Evolutionary conservation across 1,139 yeast genomes (phyloP), one percentile per base, ranked within the genome.

Genomic region (Taphrina confusa): DNA sequence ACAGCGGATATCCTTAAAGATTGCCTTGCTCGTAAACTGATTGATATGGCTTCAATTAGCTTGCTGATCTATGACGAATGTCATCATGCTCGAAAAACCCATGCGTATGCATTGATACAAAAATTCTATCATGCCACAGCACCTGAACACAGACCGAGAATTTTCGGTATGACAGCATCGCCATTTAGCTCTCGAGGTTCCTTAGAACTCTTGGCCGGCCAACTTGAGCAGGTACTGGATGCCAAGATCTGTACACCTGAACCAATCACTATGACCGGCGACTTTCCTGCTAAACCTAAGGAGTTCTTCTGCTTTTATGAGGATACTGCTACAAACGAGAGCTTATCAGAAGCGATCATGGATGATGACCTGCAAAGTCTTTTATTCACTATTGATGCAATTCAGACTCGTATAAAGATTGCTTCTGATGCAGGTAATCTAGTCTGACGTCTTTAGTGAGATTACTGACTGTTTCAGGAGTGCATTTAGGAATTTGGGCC

Each of bases 81-180:
- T 49, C 65, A 63, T 34, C 65, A 62, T 44, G 59, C 63, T 2
- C 62, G 37, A 12, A 44, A 46, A 28, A 31, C 42, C 8, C 63
- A 63, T 33, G 59, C 60, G 9, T 61, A 54, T 23, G 55, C 47
- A 5, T 52, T 61, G 3, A 47, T 63, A 9, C 57, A 62, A 57
- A 34, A 37, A 3, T 57, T 62, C 33, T 63, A 62, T 30, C 47
- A 51, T 20, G 50, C 28, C 12, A 34, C 50, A 27, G 11, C 16
- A 18, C 44, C 40, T 6, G 45, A 36, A 3, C 25, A 42, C 1
- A 45, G 62, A 18, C 65, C 65, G 2, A 45, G 58, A 9, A 46
- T 63, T 12, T 62, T 63, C 27, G 65, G 65, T 9, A 63, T 63
- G 65, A 63, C 65, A 11, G 65, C 65, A 4, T 55, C 63, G 16